Percentiles rank a stretch among this genome's conserved stretches.
phyloP scores from a whole-genome alignment of 2,329 filamentous ascomycete species.

The Talaromyces sp. region DNA sequence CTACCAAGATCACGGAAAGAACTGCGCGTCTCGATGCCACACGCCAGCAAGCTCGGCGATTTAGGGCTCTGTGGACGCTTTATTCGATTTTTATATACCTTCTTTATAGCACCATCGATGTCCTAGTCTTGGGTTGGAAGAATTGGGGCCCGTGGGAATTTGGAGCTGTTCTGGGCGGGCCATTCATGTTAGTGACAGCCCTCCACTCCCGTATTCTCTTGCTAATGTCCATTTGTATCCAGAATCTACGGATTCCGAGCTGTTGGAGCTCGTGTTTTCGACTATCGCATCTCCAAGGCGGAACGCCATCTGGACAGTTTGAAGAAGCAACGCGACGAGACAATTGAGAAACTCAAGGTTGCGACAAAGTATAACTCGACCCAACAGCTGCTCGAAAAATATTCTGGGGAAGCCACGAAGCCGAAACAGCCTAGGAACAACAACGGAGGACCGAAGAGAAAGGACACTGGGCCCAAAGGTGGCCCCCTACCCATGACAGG shows the following conservation, averaged over 20 bases:
- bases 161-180: conserved; percentile 70
- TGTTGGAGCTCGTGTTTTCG: conserved; percentile 66
- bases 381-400: conserved; percentile 87
- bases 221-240: conserved; percentile 17
- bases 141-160: conserved; percentile 76
- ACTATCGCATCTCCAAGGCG: conserved; percentile 70
- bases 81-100: conserved; percentile 90
- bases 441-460: conserved; percentile 14
- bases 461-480: neutral
- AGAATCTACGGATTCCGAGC: conserved; percentile 78
- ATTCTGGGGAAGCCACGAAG: conserved; percentile 63
- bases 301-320: conserved; percentile 67
- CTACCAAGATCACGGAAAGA: conserved; percentile 73
- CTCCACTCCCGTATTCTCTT: neutral
- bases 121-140: conserved; percentile 78
- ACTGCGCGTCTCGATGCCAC: conserved; percentile 69
- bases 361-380: conserved; percentile 97
- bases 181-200: conserved; percentile 55
- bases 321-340: conserved; percentile 73
- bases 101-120: conserved; percentile 74
- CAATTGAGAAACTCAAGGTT: conserved; percentile 89
- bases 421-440: conserved; percentile 2
- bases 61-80: conserved; percentile 81
- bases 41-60: conserved; percentile 67
- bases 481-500: neutral